phyloP scores from a whole-genome alignment of 345 rosid species.

The Camelina laxa region DNA sequence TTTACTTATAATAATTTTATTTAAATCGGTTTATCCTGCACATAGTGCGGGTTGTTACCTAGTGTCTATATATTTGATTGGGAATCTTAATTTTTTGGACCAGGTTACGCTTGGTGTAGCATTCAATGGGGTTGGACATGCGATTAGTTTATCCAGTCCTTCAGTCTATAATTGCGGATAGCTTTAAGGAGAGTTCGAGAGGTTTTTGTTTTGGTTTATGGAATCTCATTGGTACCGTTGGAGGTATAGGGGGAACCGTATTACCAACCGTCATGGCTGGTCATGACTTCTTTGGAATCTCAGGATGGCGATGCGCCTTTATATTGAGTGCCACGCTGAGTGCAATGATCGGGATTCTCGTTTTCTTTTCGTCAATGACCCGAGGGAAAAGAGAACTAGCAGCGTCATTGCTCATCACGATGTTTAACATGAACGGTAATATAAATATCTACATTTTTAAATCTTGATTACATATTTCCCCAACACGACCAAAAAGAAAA shows the following conservation, averaged over 20 bases:
- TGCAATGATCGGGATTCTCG: conserved; percentile 66
- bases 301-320: conserved; percentile 94
- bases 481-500: not conserved
- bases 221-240: conserved; percentile 72
- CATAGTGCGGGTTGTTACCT: no score
- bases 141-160: conserved; percentile 93
- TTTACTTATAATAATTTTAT: no score
- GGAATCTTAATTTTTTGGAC: no score
- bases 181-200: conserved; percentile 74
- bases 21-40: no score
- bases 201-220: conserved; percentile 89
- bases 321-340: conserved; percentile 82
- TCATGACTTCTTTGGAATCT: conserved; percentile 56
- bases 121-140: conserved; percentile 82
- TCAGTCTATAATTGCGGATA: conserved; percentile 92
- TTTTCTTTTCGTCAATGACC: conserved; percentile 68
- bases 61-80: no score
- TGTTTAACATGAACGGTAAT: conserved; percentile 17
- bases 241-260: conserved; percentile 92
- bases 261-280: no score
- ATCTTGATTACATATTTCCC: conserved; percentile 1
- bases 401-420: not conserved
- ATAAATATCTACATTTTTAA: not conserved
- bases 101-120: conserved; percentile 83
- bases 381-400: conserved; percentile 32